Percentiles rank a stretch among this genome's conserved stretches.
Evolutionary conservation across 176 grass and related monocot genomes (phyloP).

Genomic region (Thinopyrum elongatum): DNA sequence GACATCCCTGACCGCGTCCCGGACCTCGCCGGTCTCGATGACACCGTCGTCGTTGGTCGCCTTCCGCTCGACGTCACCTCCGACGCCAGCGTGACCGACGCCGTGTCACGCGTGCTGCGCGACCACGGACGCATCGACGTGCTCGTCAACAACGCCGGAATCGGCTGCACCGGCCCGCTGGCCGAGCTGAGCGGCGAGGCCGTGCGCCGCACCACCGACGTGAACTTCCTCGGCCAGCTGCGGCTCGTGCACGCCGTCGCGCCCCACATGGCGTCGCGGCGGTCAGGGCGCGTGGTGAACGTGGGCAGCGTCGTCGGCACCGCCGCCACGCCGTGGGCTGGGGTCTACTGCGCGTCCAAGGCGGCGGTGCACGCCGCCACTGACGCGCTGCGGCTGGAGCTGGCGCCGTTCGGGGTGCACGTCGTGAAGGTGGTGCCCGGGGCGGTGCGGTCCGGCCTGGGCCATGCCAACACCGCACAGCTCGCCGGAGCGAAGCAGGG

Average conservation of each 20-base stretch:
- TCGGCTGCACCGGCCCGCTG: slow-evolving; percentile 59
- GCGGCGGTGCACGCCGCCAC: slow-evolving; percentile 62
- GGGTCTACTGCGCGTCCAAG: slow-evolving; percentile 57
- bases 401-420: slow-evolving; percentile 49
- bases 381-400: slow-evolving; percentile 54
- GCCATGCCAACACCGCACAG: slow-evolving; percentile 30
- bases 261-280: slow-evolving; percentile 32
- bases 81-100: neutral
- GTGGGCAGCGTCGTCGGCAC: slow-evolving; percentile 48
- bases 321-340: slow-evolving; percentile 50
- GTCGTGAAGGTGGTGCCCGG: slow-evolving; percentile 62
- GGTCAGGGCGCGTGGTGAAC: slow-evolving; percentile 50
- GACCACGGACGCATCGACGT: slow-evolving; percentile 44
- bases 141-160: slow-evolving; percentile 62
- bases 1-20: slow-evolving; percentile 35
- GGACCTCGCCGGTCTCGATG: slow-evolving; percentile 17
- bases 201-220: slow-evolving; percentile 35
- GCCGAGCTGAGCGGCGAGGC: slow-evolving; percentile 37
- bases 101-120: neutral
- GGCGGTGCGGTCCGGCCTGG: slow-evolving; percentile 30
- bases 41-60: neutral
- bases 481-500: neutral
- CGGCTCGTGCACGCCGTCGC: slow-evolving; percentile 38
- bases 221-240: slow-evolving; percentile 58
- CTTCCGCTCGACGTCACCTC: slow-evolving; percentile 61